Conservation (phyloP, 2,329 filamentous ascomycete genomes). For the Talaromyces albobiverticillius region DNA sequence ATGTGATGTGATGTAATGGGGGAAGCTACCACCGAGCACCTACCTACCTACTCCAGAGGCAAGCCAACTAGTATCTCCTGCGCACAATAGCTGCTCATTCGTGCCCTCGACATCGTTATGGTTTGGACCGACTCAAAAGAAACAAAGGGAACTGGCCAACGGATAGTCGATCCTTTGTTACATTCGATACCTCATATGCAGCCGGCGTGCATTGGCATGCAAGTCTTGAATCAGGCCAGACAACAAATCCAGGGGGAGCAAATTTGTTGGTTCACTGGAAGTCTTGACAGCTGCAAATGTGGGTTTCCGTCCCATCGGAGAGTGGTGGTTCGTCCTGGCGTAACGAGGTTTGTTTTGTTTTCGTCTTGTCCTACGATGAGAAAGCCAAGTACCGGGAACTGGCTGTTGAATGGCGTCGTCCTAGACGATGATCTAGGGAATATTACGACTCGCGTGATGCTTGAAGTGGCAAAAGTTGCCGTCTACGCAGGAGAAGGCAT, state of each 20-base stretch:
- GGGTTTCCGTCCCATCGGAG: not conserved
- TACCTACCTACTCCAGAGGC: too few relatives aligned
- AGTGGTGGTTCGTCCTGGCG: not conserved
- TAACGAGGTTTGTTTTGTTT: not conserved
- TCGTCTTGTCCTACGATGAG: not conserved
- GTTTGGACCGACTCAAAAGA: not conserved
- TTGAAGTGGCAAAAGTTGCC: not conserved
- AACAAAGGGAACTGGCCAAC: conserved; percentile 1
- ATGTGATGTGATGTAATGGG: not conserved
- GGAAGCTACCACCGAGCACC: not conserved
- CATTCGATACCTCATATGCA: conserved; percentile 6
- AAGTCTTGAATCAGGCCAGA: too few relatives aligned
- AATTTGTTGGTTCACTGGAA: not conserved
- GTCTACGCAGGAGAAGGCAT: not conserved
- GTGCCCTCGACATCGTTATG: too few relatives aligned
- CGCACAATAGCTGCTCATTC: too few relatives aligned
- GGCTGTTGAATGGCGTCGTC: too few relatives aligned
- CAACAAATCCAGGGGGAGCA: not conserved
- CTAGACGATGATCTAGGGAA: too few relatives aligned
- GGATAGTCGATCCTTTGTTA: not conserved
- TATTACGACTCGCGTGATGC: not conserved
- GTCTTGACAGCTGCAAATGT: not conserved
- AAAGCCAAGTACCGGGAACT: not conserved
- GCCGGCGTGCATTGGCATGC: not conserved
- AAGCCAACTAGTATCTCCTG: too few relatives aligned